A percentile compares a stretch with the other conserved stretches of the same genome.
Conservation (phyloP, 495 filamentous ascomycete species). For the Tuber melanosporum region DNA sequence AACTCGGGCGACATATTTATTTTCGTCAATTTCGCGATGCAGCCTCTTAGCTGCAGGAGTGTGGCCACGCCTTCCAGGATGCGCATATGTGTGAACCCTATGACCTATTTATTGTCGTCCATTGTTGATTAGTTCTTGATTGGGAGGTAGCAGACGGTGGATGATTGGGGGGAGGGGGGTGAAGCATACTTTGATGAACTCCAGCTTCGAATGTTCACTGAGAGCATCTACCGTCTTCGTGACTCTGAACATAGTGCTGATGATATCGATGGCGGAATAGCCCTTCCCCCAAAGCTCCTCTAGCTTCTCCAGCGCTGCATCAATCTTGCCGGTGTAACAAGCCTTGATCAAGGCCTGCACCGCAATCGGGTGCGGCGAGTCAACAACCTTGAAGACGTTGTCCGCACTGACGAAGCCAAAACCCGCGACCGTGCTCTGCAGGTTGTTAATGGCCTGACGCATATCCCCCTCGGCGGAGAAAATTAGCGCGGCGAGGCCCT, state of each 20-base stretch:
- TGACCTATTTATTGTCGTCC: constrained; percentile 53
- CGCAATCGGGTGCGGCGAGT: constrained; percentile 93
- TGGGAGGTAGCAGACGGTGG: too few species aligned
- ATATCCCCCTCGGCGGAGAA: constrained; percentile 98
- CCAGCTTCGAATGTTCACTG: constrained; percentile 86
- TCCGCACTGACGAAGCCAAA: constrained; percentile 96
- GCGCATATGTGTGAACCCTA: constrained; percentile 99
- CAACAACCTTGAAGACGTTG: constrained; percentile 97
- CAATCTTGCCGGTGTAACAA: constrained; percentile 84
- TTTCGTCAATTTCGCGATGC: constrained; percentile 79
- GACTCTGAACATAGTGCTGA: constrained; percentile 97
- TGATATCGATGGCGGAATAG: constrained; percentile 94
- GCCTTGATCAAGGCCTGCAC: constrained; percentile 98
- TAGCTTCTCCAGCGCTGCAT: constrained; percentile 74
- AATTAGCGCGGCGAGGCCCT: constrained; percentile 88
- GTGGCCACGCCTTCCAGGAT: constrained; percentile 96
- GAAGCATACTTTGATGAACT: constrained; percentile 65
- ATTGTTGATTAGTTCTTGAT: neutral
- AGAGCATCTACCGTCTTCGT: constrained; percentile 88
- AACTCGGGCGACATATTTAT: constrained; percentile 89
- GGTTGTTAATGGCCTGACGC: constrained; percentile 97
- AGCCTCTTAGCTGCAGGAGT: constrained; percentile 83
- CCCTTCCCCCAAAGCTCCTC: constrained; percentile 91
- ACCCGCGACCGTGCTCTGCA: constrained; percentile 90
- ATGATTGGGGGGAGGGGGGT: too few species aligned